Evolutionary conservation across 2,329 filamentous ascomycete genomes (phyloP), one percentile per base, ranked within the genome.

Genomic region (Sclerotinia glacialis): DNA sequence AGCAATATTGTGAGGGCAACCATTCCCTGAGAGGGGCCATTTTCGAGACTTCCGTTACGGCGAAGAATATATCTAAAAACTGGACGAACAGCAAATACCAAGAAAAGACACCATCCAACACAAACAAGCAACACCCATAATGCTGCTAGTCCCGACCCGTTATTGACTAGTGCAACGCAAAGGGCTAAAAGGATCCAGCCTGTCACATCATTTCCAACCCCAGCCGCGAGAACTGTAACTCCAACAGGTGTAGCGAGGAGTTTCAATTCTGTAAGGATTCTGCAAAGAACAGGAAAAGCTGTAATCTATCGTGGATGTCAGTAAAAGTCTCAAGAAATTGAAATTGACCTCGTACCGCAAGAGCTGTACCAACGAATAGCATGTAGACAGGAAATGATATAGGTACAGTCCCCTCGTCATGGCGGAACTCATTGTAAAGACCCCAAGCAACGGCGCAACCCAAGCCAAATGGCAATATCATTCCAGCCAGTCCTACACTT

Each of bases 171-270:
- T 0, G 94, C 91, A 44, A 98, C 93, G 72, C 94, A 97, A 37
- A 98, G 88, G 0, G 94, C 94, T 31, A 98, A 87, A 21, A 98
- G 82, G 71, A 97, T 89, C 94, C 94, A 98, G 67, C 92, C 91
- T 4, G 90, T 86, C 21, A 95, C 92, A 75, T 98, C 94, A 76
- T 98, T 97, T 1, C 92, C 92, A 18, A 97, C 93, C 62, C 94
- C 94, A 7, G 93, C 93, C 3, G 93, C 93, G 11, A 97, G 83
- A 1, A 93, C 91, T 47, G 96, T 96, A 46, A 97, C 86, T 74
- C 93, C 93, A 6, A 97, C 93, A 0, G 89, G 85, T 2, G 92
- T 95, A 65, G 85, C 81, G 5, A 98, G 86, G 60, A 98, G 82
- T 73, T 97, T 95, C 64, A 98, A 82, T 77, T 97, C 93, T 0